Evolutionary conservation across 202 grass and related monocot species (phyloP).

Genomic region (Carex arenaria): DNA sequence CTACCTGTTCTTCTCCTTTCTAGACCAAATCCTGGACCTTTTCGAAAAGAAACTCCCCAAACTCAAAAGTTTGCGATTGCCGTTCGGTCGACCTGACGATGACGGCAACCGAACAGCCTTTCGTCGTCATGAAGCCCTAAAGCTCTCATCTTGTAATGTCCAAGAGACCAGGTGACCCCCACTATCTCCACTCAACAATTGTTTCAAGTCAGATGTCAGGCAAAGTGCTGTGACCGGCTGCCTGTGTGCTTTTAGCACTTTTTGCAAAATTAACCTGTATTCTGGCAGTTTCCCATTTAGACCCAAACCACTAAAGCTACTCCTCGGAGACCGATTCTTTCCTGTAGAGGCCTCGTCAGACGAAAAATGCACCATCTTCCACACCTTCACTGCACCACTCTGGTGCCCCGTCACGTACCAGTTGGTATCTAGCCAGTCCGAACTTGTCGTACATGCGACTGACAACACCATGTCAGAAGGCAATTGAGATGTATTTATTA

Average conservation of each 20-base stretch:
- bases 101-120: slow-evolving; percentile 23
- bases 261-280: slow-evolving; percentile 82
- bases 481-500: slow-evolving; percentile 91
- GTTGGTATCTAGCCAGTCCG: slow-evolving; percentile 92
- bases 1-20: slow-evolving; percentile 21
- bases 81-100: slow-evolving; percentile 21
- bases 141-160: slow-evolving; percentile 83
- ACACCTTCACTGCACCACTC: slow-evolving; percentile 96
- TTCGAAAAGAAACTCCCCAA: slow-evolving; percentile 13
- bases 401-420: slow-evolving; percentile 98
- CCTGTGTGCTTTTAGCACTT: slow-evolving; percentile 92
- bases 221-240: slow-evolving; percentile 95
- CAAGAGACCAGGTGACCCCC: slow-evolving; percentile 74
- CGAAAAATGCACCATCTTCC: slow-evolving; percentile 96
- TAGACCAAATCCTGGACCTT: slow-evolving; percentile 23
- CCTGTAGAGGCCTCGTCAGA: slow-evolving; percentile 51
- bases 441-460: slow-evolving; percentile 61
- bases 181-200: slow-evolving; percentile 81
- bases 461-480: slow-evolving; percentile 98
- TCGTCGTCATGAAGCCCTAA: slow-evolving; percentile 57
- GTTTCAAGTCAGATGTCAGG: slow-evolving; percentile 83
- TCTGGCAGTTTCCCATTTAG: slow-evolving; percentile 57
- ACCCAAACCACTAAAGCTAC: slow-evolving; percentile 43
- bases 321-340: slow-evolving; percentile 42
- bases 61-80: slow-evolving; percentile 14